Conservation (phyloP, 371 early-diverging fungal genomes). For the Mucor irregularis region DNA sequence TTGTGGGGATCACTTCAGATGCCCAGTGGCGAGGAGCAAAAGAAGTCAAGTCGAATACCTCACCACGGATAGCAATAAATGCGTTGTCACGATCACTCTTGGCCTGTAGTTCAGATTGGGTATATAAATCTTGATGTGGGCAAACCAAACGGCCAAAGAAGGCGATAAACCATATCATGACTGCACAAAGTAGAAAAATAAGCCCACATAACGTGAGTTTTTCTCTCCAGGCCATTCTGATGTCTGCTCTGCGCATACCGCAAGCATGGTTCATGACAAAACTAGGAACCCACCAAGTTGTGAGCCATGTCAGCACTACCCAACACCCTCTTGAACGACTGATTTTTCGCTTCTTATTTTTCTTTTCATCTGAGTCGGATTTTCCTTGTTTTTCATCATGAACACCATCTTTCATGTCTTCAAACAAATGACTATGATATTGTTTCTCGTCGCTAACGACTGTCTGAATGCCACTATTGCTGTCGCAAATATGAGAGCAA, state of each 20-base stretch:
- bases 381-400: not conserved
- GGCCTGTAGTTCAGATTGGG: constrained; percentile 48
- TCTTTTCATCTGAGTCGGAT: constrained; percentile 3
- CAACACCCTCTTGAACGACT: constrained; percentile 65
- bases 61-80: constrained; percentile 69
- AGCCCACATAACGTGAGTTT: constrained; percentile 79
- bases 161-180: constrained; percentile 65
- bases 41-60: constrained; percentile 69
- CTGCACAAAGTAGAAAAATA: constrained; percentile 62
- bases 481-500: constrained; percentile 30
- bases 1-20: constrained; percentile 44
- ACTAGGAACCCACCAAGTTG: constrained; percentile 90
- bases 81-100: constrained; percentile 49
- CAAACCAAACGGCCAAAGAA: constrained; percentile 85
- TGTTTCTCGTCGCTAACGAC: constrained; percentile 5
- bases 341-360: constrained; percentile 21
- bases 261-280: constrained; percentile 56
- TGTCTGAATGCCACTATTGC: constrained; percentile 1
- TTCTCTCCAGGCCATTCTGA: constrained; percentile 87
- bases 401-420: not conserved
- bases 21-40: constrained; percentile 65
- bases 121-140: constrained; percentile 77
- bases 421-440: constrained; percentile 10
- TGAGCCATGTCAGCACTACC: constrained; percentile 78
- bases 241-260: constrained; percentile 77